Evolutionary conservation across 2,329 filamentous ascomycete species (phyloP), one percentile per base, ranked within the genome.

Genomic region (Chrysosporium keratinophilum): DNA sequence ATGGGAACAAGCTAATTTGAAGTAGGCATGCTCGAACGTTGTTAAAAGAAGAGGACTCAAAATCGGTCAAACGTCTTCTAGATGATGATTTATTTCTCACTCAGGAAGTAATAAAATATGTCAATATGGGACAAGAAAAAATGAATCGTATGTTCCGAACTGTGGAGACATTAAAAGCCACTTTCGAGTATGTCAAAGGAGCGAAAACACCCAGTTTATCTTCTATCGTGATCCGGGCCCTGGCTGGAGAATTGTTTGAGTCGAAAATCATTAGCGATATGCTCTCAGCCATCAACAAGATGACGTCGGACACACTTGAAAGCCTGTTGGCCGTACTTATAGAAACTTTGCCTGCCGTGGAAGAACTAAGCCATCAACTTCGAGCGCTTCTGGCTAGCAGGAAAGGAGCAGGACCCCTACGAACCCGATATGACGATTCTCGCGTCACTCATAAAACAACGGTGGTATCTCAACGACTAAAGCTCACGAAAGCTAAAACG

Each of bases 391-490:
- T 76, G 19, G 62, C 69, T 34, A 69, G 68, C 42, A 74, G 78
- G 14, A 65, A 74, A 44, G 67, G 72, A 43, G 71, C 74, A 9
- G 73, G 72, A 37, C 69, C 75, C 3, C 75, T 94, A 31, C 82
- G 83, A 57, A 94, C 84, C 69, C 84, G 84, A 65, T 86, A 93
- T 67, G 84, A 84, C 61, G 77, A 84, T 10, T 83, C 84, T 41
- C 75, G 76, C 59, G 74, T 76, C 3, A 76, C 74, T 15, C 65
- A 79, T 5, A 71, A 77, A 54, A 80, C 79, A 2, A 81, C 79
- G 0, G 71, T 82, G n/a, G 74, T 81, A 2, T 76, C 79, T 15
- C 77, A 81, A 58, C 79, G 80, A 58, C 76, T 82, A 17, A 74
- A 77, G 50, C 68, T 82, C 19, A 79, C 74, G 65, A 81, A 78